A percentile compares a stretch with the other conserved stretches of the same genome.
Conservation (phyloP, 352 stramenopile genomes). For the Pythium phragmitis region DNA sequence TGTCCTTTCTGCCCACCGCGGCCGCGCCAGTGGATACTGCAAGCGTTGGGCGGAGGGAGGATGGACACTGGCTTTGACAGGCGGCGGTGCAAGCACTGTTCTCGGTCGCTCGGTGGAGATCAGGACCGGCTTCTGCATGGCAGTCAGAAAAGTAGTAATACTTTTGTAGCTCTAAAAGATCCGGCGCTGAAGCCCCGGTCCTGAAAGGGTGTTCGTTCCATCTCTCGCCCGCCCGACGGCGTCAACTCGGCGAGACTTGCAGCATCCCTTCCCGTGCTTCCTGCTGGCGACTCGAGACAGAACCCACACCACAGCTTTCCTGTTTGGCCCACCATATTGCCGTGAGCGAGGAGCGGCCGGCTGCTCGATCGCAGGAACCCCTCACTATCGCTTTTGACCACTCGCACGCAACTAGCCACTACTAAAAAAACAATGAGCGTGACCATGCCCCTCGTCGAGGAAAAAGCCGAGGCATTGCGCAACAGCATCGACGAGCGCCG, state of each 20-base stretch:
- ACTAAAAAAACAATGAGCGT: constrained; percentile 18
- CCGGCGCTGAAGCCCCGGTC: constrained; percentile 7
- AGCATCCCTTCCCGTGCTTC: background rate
- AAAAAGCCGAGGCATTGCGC: constrained; percentile 21
- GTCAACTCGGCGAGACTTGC: constrained; percentile 19
- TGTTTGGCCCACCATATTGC: background rate
- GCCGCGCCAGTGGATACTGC: constrained; percentile 9
- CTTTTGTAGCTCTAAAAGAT: constrained; percentile 9
- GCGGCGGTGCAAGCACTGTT: background rate
- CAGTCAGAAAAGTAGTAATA: background rate
- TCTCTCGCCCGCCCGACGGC: constrained; percentile 1
- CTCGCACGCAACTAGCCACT: constrained; percentile 9
- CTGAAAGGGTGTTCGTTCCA: constrained; percentile 19
- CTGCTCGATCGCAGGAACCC: background rate
- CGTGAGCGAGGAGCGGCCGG: background rate
- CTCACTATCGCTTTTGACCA: constrained; percentile 19
- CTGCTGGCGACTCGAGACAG: constrained; percentile 1
- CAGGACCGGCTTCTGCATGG: constrained; percentile 16
- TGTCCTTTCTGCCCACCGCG: background rate
- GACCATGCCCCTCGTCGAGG: constrained; percentile 27
- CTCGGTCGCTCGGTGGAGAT: no score
- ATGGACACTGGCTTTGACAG: constrained; percentile 15
- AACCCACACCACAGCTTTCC: no score
- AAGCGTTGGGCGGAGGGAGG: background rate
- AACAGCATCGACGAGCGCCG: constrained; percentile 17